These are phyloP conservation scores for Sarcomyxa edulis DNA, from an alignment of 768 basidiomycete genomes.

Conservation along the genomic window DNA sequence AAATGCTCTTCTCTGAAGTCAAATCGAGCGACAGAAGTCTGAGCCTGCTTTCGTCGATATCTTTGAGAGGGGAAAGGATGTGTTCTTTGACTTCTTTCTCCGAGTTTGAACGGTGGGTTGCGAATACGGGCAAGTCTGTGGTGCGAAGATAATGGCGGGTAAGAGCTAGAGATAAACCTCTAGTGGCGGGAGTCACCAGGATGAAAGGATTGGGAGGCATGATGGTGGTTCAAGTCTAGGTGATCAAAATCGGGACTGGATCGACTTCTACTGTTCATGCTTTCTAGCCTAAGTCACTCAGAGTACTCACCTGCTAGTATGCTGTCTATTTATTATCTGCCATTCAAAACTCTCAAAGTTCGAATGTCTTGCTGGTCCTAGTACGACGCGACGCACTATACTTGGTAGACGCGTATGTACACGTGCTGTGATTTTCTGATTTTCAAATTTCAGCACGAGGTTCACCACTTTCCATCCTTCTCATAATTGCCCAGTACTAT, in stretches of 20 bases:
- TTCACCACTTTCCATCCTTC: neutral
- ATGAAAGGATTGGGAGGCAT: conserved; percentile 35
- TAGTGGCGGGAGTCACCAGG: conserved; percentile 49
- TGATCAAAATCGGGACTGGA: neutral
- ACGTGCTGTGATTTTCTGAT: conserved; percentile 1
- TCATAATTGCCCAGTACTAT: neutral
- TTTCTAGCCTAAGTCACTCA: neutral
- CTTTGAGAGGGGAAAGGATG: conserved; percentile 36
- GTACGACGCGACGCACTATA: neutral
- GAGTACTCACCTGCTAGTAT: neutral
- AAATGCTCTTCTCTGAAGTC: conserved; percentile 45
- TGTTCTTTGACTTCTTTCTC: conserved; percentile 29
- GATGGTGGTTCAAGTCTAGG: neutral
- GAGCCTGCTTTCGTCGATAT: conserved; percentile 39
- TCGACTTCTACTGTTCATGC: neutral
- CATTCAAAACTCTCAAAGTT: no score
- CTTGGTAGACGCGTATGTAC: neutral
- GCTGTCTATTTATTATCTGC: neutral
- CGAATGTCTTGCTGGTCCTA: no score
- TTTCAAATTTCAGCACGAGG: neutral
- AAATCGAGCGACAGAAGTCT: conserved; percentile 46
- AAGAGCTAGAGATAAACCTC: conserved; percentile 52
- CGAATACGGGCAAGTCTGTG: conserved; percentile 47
- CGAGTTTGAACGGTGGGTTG: conserved; percentile 41
- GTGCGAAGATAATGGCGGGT: conserved; percentile 47